phyloP scores from a whole-genome alignment of 2,329 filamentous ascomycete species.

The Graphilbum fragrans region DNA sequence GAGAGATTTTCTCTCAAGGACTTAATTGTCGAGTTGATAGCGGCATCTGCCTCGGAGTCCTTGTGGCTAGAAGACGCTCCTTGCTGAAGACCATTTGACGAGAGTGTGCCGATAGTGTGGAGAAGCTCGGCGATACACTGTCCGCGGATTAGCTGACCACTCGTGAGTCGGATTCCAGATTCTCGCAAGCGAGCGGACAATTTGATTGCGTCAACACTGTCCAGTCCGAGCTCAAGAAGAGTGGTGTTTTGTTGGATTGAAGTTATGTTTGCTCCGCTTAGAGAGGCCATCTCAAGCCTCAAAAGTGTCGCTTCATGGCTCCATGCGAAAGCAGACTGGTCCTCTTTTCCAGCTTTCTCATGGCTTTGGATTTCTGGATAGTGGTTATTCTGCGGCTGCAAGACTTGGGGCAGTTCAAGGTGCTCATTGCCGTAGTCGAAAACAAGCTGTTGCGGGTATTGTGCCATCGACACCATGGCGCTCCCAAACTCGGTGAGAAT shows the following conservation, averaged over 20 bases:
- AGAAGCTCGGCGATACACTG: conserved; percentile 56
- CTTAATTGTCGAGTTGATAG: neutral
- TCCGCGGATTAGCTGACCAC: conserved; percentile 66
- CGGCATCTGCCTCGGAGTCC: too few relatives aligned
- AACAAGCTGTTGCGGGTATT: conserved; percentile 1
- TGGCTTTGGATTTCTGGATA: too few relatives aligned
- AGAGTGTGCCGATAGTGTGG: conserved; percentile 3
- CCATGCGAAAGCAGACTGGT: conserved; percentile 43
- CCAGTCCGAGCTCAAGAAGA: conserved; percentile 72
- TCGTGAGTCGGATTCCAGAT: conserved; percentile 45
- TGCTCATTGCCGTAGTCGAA: neutral
- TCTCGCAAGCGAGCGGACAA: conserved; percentile 60
- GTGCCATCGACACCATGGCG: conserved; percentile 15
- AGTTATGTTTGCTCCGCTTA: conserved; percentile 41
- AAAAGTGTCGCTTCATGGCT: conserved; percentile 37
- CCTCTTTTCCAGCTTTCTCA: too few relatives aligned
- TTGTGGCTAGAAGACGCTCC: neutral
- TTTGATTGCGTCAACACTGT: conserved; percentile 87
- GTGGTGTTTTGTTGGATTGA: conserved; percentile 47
- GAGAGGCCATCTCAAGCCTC: conserved; percentile 46
- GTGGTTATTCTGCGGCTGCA: too few relatives aligned
- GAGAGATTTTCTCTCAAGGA: neutral
- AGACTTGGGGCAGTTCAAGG: too few relatives aligned
- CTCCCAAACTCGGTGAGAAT: conserved; percentile 29
- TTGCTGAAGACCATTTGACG: too few relatives aligned